Conservation (phyloP, 179 eudicot species). For the Beta corolliflora region DNA sequence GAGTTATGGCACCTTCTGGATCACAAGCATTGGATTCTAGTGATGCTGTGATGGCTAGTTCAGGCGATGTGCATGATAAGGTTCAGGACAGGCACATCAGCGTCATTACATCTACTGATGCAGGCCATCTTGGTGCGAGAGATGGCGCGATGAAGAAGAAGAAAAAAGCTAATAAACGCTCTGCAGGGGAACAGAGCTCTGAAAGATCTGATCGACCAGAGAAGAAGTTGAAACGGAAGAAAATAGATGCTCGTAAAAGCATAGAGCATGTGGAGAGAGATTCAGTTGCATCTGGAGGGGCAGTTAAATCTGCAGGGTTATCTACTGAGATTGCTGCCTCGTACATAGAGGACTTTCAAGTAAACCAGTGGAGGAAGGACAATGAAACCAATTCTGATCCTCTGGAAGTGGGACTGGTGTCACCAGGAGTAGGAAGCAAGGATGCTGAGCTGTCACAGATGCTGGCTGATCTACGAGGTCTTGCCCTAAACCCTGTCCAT, state of each 20-base stretch:
- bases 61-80: constrained; percentile 24
- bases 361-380: constrained; percentile 26
- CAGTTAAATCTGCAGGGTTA: constrained; percentile 26
- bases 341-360: constrained; percentile 27
- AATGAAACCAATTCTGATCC: constrained; percentile 16
- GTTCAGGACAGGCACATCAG: constrained; percentile 15
- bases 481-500: constrained; percentile 72
- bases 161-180: constrained; percentile 54
- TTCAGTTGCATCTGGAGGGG: constrained; percentile 24
- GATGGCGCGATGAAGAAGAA: constrained; percentile 41
- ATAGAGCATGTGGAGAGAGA: constrained; percentile 29
- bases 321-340: constrained; percentile 21
- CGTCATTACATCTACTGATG: constrained; percentile 15
- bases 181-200: constrained; percentile 40
- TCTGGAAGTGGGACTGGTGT: constrained; percentile 14
- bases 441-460: constrained; percentile 49
- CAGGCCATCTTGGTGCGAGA: constrained; percentile 11
- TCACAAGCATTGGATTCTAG: constrained; percentile 17
- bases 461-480: constrained; percentile 57
- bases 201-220: constrained; percentile 35
- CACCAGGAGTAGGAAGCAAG: constrained; percentile 13
- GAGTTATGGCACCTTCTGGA: constrained; percentile 7
- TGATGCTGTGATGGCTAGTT: constrained; percentile 11
- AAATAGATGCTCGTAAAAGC: constrained; percentile 23
- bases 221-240: constrained; percentile 45